These are phyloP conservation scores for Colletotrichum sp. DNA, from an alignment of 2,329 filamentous ascomycete genomes.

Conservation along the genomic window DNA sequence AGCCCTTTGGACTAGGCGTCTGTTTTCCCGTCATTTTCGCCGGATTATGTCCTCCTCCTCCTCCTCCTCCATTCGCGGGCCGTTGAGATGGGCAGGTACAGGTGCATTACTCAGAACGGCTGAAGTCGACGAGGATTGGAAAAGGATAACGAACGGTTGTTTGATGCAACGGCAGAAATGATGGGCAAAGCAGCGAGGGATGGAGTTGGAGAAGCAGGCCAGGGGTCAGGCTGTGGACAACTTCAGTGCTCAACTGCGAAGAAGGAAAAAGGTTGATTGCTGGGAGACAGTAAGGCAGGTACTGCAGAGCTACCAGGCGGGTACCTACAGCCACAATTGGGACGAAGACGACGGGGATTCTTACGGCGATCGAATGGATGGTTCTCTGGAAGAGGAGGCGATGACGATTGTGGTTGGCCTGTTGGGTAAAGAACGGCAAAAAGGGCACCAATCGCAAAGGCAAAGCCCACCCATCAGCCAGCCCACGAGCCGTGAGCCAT, in stretches of 20 bases:
- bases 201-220: not conserved
- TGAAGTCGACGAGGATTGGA: not conserved
- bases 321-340: not conserved
- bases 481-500: not conserved
- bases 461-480: not conserved
- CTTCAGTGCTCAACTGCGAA: not conserved
- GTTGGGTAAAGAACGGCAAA: constrained; percentile 6
- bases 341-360: not conserved
- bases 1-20: not conserved
- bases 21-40: not conserved
- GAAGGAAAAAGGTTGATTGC: not conserved
- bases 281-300: not conserved
- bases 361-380: not conserved
- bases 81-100: not conserved
- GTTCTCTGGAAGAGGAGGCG: not conserved
- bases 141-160: not conserved
- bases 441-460: constrained; percentile 11
- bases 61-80: not conserved
- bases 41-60: not conserved
- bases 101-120: not conserved
- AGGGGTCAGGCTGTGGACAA: not conserved
- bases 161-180: not conserved
- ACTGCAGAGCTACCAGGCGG: not conserved
- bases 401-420: not conserved
- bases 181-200: not conserved